phyloP scores from a whole-genome alignment of 2,329 filamentous ascomycete species.

The Colletotrichum tropicale region DNA sequence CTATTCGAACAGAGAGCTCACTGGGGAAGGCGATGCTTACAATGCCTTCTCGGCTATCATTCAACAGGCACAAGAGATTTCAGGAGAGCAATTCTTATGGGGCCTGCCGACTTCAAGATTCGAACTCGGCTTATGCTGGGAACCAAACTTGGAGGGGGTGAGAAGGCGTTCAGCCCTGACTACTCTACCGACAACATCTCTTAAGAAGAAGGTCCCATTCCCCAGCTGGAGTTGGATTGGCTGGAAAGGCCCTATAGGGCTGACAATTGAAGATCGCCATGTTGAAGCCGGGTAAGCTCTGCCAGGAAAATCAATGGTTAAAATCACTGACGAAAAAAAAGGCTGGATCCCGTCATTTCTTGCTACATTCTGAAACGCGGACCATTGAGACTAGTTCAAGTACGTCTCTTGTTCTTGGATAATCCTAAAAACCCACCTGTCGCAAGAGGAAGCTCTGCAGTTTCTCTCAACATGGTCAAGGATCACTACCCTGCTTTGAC shows the following conservation, averaged over 20 bases:
- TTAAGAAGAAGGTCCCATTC: neutral
- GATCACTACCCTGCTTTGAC: neutral
- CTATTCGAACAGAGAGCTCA: neutral
- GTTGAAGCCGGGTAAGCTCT: neutral
- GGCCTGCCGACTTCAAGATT: neutral
- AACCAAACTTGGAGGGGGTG: neutral
- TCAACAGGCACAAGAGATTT: neutral
- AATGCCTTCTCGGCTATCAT: neutral
- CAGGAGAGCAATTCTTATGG: neutral
- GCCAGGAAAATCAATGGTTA: neutral
- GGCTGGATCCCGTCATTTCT: neutral
- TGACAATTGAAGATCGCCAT: neutral
- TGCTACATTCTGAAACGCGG: neutral
- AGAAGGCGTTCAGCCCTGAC: neutral
- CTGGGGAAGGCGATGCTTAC: neutral
- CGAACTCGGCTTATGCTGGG: neutral
- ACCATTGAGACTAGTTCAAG: neutral
- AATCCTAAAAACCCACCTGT: neutral
- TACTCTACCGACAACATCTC: neutral
- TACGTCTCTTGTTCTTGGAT: neutral
- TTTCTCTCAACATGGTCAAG: accelerated
- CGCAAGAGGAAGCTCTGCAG: neutral
- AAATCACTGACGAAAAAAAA: neutral
- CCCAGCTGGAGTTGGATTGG: neutral
- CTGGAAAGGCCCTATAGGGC: neutral